Conservation (phyloP, 2,329 filamentous ascomycete genomes). For the Fusarium pseudocircinatum region DNA sequence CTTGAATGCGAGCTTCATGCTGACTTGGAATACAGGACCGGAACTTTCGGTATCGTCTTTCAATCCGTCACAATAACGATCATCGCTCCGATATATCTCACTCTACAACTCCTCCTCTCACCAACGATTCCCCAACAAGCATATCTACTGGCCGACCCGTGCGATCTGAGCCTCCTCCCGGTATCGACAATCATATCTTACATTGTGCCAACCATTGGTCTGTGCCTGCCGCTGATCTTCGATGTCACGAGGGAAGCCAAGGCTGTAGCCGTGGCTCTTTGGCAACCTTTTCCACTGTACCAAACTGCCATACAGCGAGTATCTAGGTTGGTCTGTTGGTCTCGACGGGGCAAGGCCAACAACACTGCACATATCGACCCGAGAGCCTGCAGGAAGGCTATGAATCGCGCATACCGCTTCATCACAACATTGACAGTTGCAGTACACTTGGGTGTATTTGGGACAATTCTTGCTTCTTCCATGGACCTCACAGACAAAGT, state of each 20-base stretch:
- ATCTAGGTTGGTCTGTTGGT: background rate
- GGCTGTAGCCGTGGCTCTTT: slow-evolving; percentile 20
- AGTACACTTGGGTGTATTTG: slow-evolving; percentile 18
- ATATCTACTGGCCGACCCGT: slow-evolving; percentile 15
- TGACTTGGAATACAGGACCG: slow-evolving; percentile 10
- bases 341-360: background rate
- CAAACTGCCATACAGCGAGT: slow-evolving; percentile 8
- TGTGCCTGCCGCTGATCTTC: slow-evolving; percentile 23
- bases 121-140: background rate
- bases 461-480: slow-evolving; percentile 7
- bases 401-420: slow-evolving; percentile 19
- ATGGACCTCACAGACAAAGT: background rate
- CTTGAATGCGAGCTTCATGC: background rate
- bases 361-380: background rate
- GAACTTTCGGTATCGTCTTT: slow-evolving; percentile 32
- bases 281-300: slow-evolving; percentile 35
- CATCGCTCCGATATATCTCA: slow-evolving; percentile 32
- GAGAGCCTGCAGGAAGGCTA: background rate
- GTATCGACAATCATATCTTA: slow-evolving; percentile 28
- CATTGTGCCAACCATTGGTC: slow-evolving; percentile 17
- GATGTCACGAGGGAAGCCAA: slow-evolving; percentile 5
- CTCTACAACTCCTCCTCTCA: slow-evolving; percentile 27
- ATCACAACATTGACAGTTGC: background rate
- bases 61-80: slow-evolving; percentile 34
- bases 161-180: slow-evolving; percentile 23